Evolutionary conservation across 1,284 basidiomycete species (phyloP).

Genomic region (Wolfiporia cocos): DNA sequence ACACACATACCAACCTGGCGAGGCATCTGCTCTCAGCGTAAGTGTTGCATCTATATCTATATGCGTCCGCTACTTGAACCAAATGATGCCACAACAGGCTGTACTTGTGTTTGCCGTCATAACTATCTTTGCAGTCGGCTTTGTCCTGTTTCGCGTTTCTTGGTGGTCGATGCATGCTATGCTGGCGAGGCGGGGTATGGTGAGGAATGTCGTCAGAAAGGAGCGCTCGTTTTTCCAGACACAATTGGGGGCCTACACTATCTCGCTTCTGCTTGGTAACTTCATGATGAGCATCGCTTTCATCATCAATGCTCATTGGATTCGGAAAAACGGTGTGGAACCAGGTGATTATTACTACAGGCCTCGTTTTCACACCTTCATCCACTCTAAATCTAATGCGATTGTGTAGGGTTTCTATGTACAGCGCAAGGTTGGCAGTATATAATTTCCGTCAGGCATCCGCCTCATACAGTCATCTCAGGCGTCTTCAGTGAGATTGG

Average conservation of each 20-base stretch:
- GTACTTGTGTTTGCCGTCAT: constrained; percentile 48
- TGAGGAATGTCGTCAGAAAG: constrained; percentile 22
- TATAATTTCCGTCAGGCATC: no score
- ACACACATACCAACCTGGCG: constrained; percentile 17
- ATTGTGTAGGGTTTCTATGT: constrained; percentile 36
- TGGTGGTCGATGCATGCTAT: constrained; percentile 32
- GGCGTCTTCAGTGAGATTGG: constrained; percentile 53
- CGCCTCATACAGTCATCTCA: no score
- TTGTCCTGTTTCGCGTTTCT: constrained; percentile 37
- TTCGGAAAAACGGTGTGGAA: constrained; percentile 35
- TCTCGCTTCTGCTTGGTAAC: constrained; percentile 55
- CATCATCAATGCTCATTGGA: constrained; percentile 42
- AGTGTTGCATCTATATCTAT: no score
- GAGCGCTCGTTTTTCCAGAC: constrained; percentile 64
- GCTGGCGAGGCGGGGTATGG: constrained; percentile 14
- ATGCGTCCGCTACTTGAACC: no score
- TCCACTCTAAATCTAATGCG: no score
- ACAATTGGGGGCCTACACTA: constrained; percentile 61
- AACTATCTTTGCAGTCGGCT: constrained; percentile 42
- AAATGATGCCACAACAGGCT: no score
- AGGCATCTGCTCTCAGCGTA: constrained; percentile 39
- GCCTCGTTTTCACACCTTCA: no score
- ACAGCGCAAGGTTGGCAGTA: constrained; percentile 61
- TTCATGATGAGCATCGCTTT: constrained; percentile 46
- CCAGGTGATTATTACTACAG: constrained; percentile 47